Percentiles rank a stretch among this genome's conserved stretches.
phyloP scores from a whole-genome alignment of 139 green algal genomes.

The Chlamydomonas schloesseri region DNA sequence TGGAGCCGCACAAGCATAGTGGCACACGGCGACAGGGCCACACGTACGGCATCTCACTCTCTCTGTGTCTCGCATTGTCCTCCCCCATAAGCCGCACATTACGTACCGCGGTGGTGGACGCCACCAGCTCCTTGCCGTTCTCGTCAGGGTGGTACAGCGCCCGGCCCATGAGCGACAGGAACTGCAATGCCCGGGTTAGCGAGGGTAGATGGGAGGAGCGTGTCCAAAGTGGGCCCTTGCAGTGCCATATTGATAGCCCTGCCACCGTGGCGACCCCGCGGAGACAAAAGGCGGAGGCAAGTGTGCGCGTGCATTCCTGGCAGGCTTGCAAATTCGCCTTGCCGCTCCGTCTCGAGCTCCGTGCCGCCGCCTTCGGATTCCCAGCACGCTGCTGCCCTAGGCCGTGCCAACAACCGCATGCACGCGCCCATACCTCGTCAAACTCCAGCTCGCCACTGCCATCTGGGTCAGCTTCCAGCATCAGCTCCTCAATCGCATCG shows the following conservation, averaged over 20 bases:
- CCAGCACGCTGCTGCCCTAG: too few species aligned
- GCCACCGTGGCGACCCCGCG: background rate
- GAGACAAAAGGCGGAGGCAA: background rate
- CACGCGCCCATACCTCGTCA: constrained; percentile 36
- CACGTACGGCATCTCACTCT: too few species aligned
- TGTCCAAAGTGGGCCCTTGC: too few species aligned
- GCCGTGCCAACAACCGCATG: too few species aligned
- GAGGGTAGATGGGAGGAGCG: background rate
- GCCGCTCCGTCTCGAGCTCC: too few species aligned
- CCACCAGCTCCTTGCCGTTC: background rate
- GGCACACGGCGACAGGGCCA: too few species aligned
- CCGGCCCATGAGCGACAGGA: constrained; percentile 27
- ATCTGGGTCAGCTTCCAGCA: constrained; percentile 11
- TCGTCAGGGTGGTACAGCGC: constrained; percentile 18
- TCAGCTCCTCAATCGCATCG: constrained; percentile 1
- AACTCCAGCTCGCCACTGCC: constrained; percentile 23
- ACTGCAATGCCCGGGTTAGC: constrained; percentile 16
- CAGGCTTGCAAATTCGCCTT: too few species aligned
- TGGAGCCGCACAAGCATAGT: too few species aligned
- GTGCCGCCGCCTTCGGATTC: too few species aligned
- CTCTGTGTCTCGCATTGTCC: too few species aligned
- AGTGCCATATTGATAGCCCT: background rate
- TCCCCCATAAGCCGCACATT: too few species aligned
- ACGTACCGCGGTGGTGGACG: background rate
- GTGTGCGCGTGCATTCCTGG: too few species aligned